Conservation (phyloP, 163 green algal genomes). For the Scenedesmus sp. region DNA sequence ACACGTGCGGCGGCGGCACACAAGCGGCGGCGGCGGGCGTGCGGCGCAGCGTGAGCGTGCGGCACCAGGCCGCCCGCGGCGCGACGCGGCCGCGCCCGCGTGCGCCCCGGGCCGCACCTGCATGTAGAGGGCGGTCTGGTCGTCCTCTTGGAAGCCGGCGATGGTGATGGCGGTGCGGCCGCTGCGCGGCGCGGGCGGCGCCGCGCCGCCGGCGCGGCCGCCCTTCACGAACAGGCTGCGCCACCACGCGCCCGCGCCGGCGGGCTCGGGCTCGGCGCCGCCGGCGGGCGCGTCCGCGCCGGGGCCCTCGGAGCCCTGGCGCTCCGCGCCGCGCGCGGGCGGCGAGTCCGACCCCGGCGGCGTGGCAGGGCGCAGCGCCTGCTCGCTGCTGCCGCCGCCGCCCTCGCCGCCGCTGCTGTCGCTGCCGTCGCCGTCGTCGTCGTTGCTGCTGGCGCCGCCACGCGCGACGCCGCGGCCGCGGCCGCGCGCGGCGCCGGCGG, state of each 20-base stretch:
- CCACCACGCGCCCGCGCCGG: conserved; percentile 62
- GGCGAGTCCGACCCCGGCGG: conserved; percentile 20
- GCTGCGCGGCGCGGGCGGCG: conserved; percentile 10
- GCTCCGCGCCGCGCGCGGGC: neutral
- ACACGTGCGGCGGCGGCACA: neutral
- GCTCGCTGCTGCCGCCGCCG: neutral
- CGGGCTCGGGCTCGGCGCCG: neutral
- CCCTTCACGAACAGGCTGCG: conserved; percentile 61
- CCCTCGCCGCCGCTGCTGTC: neutral
- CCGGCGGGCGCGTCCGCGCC: neutral
- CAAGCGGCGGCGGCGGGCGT: too few species aligned
- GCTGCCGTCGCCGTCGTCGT: conserved; percentile 6
- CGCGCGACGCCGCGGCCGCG: neutral
- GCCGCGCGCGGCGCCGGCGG: neutral
- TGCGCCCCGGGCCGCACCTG: conserved; percentile 45
- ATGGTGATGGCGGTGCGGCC: conserved; percentile 59
- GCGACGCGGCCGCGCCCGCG: neutral
- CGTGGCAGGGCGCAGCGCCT: conserved; percentile 30
- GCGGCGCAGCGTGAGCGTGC: neutral
- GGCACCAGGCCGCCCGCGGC: neutral
- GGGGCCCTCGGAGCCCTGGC: too few species aligned
- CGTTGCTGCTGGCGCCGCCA: neutral
- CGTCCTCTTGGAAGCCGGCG: conserved; percentile 78
- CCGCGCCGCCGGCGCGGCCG: conserved; percentile 46
- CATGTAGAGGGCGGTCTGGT: conserved; percentile 83